Evolutionary conservation across 345 rosid species (phyloP).

Genomic region (Citropsis articulata): DNA sequence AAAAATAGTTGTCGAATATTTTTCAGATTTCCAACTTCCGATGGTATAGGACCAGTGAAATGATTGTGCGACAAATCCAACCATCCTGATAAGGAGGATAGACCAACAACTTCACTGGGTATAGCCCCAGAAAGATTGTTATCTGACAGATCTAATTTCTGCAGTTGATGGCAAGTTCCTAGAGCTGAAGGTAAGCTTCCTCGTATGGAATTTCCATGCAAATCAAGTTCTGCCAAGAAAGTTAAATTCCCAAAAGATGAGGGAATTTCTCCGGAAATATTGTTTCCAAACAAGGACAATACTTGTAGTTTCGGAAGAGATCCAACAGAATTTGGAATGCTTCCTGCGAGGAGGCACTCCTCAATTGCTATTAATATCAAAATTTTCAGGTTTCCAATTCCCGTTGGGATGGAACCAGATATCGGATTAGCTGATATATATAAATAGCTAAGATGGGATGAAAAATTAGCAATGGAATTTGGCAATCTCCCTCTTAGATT

Average conservation of each 20-base stretch:
- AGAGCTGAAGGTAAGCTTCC: slow-evolving; percentile 42
- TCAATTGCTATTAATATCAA: slow-evolving; percentile 19
- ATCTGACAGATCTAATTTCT: slow-evolving; percentile 4
- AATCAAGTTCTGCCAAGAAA: slow-evolving; percentile 21
- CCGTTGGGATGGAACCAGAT: slow-evolving; percentile 13
- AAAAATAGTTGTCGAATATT: neutral
- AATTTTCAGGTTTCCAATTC: slow-evolving; percentile 13
- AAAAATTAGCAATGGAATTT: slow-evolving; percentile 22
- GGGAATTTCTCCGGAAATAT: slow-evolving; percentile 39
- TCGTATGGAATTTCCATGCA: slow-evolving; percentile 20
- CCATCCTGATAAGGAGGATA: slow-evolving; percentile 21
- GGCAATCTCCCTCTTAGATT: slow-evolving; percentile 20
- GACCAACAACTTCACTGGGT: slow-evolving; percentile 21
- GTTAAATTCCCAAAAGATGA: slow-evolving; percentile 40
- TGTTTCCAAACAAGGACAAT: slow-evolving; percentile 28
- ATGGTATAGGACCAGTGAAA: slow-evolving; percentile 7
- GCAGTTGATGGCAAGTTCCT: slow-evolving; percentile 27
- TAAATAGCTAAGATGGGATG: slow-evolving; percentile 14
- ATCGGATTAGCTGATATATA: slow-evolving; percentile 24
- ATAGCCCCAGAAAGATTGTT: slow-evolving; percentile 18
- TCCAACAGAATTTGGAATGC: slow-evolving; percentile 26
- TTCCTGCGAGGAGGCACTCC: slow-evolving; percentile 19
- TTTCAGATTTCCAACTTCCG: slow-evolving; percentile 26
- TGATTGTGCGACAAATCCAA: slow-evolving; percentile 18
- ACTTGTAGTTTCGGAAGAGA: slow-evolving; percentile 15